These are phyloP conservation scores for Chloris gayana DNA, from an alignment of 176 grass and related monocot species.

Conservation along the genomic window DNA sequence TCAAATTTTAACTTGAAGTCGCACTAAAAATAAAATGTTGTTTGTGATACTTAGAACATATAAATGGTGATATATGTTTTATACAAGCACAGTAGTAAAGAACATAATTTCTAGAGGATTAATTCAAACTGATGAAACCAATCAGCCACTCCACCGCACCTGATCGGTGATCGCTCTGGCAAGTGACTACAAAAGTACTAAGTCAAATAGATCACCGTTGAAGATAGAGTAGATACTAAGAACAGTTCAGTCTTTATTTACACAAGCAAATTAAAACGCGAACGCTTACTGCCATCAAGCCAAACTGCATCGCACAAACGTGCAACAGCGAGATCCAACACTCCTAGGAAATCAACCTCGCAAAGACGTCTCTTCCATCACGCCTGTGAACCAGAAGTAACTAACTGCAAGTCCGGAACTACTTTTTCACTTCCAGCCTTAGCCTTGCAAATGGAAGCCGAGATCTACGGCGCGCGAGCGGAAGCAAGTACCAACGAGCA, in stretches of 20 bases:
- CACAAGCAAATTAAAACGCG: not conserved
- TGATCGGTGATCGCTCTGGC: no score
- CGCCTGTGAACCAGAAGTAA: no score
- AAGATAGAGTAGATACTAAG: not conserved
- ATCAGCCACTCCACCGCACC: no score
- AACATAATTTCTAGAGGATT: no score
- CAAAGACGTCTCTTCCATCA: no score
- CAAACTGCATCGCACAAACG: conserved; percentile 3
- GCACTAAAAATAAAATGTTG: not conserved
- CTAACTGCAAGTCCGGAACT: no score
- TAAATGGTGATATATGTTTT: no score
- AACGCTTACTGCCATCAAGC: not conserved
- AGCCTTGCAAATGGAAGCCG: not conserved
- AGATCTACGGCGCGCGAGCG: conserved; percentile 29
- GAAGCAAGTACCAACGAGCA: not conserved
- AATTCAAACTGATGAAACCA: no score
- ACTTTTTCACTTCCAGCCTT: not conserved
- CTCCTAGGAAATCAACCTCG: not conserved
- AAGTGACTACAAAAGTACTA: not conserved
- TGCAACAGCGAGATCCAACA: not conserved
- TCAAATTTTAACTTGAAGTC: not conserved
- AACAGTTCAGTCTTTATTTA: not conserved
- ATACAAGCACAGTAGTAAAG: no score
- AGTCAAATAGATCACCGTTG: not conserved
- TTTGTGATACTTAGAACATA: not conserved